A percentile compares a stretch with the other conserved stretches of the same genome.
These are phyloP conservation scores for Penstemon davidsonii DNA, from an alignment of 257 asterid genomes.

Conservation along the genomic window DNA sequence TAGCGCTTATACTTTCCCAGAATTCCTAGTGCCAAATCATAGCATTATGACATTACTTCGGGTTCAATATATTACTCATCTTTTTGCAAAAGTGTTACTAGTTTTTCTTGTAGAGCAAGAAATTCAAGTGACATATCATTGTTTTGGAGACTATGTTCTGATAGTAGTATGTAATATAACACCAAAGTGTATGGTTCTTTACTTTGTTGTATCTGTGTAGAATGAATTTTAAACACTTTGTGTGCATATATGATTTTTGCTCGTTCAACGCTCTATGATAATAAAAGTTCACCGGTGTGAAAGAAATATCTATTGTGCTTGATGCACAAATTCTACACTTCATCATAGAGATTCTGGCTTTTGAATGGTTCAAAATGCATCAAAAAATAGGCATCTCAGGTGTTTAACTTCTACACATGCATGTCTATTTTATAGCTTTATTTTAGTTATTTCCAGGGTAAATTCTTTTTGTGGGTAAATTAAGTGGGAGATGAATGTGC, in stretches of 20 bases:
- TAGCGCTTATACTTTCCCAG: conserved; percentile 3
- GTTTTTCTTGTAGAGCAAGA: conserved; percentile 2
- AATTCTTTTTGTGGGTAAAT: too few relatives aligned
- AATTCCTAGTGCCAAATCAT: conserved; percentile 14
- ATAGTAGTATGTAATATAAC: not conserved
- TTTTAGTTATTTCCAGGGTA: too few relatives aligned
- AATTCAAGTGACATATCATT: not conserved
- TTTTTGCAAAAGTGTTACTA: conserved; percentile 8
- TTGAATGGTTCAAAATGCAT: too few relatives aligned
- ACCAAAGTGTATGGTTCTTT: conserved; percentile 5
- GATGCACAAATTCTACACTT: too few relatives aligned
- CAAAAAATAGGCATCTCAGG: too few relatives aligned
- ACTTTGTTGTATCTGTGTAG: conserved; percentile 5
- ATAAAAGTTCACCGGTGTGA: not conserved
- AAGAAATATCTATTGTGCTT: too few relatives aligned
- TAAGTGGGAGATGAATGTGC: too few relatives aligned
- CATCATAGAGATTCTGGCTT: too few relatives aligned
- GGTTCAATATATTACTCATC: conserved; percentile 30
- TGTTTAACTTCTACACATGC: too few relatives aligned
- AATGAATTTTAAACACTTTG: conserved; percentile 3
- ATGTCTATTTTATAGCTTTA: too few relatives aligned
- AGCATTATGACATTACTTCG: conserved; percentile 8
- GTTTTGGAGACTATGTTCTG: not conserved
- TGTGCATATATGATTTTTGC: conserved; percentile 12
- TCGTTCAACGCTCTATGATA: not conserved